A percentile compares a stretch with the other conserved stretches of the same genome.
Evolutionary conservation across 345 rosid genomes (phyloP).

Genomic region (Populus tremula): DNA sequence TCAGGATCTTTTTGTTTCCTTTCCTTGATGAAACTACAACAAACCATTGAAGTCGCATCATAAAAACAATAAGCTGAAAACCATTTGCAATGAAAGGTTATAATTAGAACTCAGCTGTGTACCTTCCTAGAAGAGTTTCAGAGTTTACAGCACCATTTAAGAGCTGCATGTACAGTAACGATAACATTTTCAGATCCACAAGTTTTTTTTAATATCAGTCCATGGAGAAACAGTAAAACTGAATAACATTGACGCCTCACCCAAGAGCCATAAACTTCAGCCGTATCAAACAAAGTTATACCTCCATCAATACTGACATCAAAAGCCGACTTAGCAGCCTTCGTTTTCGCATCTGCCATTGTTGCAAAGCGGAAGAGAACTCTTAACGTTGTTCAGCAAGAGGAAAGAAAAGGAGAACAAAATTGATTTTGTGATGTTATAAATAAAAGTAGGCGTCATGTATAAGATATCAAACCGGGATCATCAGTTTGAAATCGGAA

Average conservation of each 20-base stretch:
- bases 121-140: slow-evolving; percentile 90
- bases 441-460: too few relatives aligned
- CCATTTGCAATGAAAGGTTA: not conserved
- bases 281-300: slow-evolving; percentile 80
- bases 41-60: slow-evolving; percentile 9
- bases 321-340: slow-evolving; percentile 82
- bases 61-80: not conserved
- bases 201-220: not conserved
- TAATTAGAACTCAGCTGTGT: not conserved
- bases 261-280: slow-evolving; percentile 89
- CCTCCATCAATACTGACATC: slow-evolving; percentile 66
- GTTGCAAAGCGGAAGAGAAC: slow-evolving; percentile 2
- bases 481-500: too few relatives aligned
- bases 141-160: slow-evolving; percentile 72
- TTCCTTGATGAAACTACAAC: slow-evolving; percentile 68
- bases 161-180: slow-evolving; percentile 36
- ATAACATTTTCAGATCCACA: too few relatives aligned
- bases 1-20: slow-evolving; percentile 57
- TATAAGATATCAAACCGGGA: too few relatives aligned
- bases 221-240: not conserved
- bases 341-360: slow-evolving; percentile 67
- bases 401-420: too few relatives aligned
- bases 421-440: not conserved
- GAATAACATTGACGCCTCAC: slow-evolving; percentile 31
- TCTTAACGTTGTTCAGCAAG: too few relatives aligned